phyloP scores from a whole-genome alignment of 768 basidiomycete species.

The Leucocoprinus birnbaumii region DNA sequence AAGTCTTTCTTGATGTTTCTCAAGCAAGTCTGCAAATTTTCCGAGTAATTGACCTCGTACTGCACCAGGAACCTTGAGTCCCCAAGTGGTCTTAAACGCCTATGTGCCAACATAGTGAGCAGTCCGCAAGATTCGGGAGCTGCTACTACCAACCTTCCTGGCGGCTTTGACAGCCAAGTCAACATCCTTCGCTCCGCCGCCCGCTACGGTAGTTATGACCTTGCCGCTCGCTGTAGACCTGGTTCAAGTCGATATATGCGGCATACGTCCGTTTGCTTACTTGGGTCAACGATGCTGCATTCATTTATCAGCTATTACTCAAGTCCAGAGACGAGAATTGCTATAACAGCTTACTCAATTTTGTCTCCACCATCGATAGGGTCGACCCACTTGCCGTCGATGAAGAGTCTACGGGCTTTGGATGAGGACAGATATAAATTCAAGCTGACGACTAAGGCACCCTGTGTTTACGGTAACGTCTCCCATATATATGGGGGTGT shows the following conservation, averaged over 20 bases:
- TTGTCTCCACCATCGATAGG: conserved; percentile 14
- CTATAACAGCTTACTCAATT: conserved; percentile 19
- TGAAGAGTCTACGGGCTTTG: conserved; percentile 15
- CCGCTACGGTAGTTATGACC: conserved; percentile 44
- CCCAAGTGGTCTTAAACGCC: too few species aligned
- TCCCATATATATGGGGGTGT: conserved; percentile 57
- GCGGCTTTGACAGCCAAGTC: conserved; percentile 62
- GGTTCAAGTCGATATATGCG: neutral
- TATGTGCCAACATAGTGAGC: too few species aligned
- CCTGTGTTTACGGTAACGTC: conserved; percentile 57
- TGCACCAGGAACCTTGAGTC: too few species aligned
- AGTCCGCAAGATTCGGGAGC: too few species aligned
- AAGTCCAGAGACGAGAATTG: neutral
- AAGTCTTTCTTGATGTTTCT: too few species aligned
- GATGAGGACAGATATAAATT: neutral
- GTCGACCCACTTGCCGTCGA: conserved; percentile 23
- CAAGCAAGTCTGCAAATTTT: too few species aligned
- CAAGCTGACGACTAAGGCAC: conserved; percentile 16
- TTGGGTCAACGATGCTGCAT: conserved; percentile 53
- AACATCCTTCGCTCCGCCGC: conserved; percentile 38
- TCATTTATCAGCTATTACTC: neutral
- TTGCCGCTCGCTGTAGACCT: conserved; percentile 48
- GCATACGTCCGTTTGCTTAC: conserved; percentile 15
- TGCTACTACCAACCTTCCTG: too few species aligned
- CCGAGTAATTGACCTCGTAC: too few species aligned